Base-by-base conservation (phyloP, 306 rosid species). In the Vigna reflexopilosa region DNA sequence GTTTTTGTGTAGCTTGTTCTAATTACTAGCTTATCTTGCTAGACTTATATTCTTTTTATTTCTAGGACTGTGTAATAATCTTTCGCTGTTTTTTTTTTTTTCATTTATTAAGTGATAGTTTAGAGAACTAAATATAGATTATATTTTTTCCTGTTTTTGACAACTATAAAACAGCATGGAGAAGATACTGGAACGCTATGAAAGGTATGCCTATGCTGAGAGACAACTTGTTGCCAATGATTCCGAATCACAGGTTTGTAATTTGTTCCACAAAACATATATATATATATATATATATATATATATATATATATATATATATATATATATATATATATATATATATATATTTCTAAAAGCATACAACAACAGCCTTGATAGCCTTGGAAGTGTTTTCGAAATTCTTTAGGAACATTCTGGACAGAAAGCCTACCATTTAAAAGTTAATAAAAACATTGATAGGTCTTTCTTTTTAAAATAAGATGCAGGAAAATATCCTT, bases 151-250 rank as follows among this genome's bases (percentile, higher is more conserved):
- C n/a, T 32, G 7, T 6, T 1, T 20, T 42, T 50, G 6, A 42
- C 14, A 20, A 67, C 38, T 2, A 34, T 62, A 42, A 57, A 24
- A 72, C 85, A 94, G 96, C 89, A 94, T 94, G 98, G 98, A 92
- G 89, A 89, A 84, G 83, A 92, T 92, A 64, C 91, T 94, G 56
- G 98, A 94, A 64, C 91, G 97, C 71, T 89, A 94, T 56, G 98
- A 94, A 79, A 86, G 97, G 83, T 94, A 94, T 78, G 88, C 93
- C 1, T 94, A 80, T 17, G 92, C 93, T 22, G 97, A 90, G 62
- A 89, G 89, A 57, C 98, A 87, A 62, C 83, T 85, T 10, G 83
- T 45, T 2, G 83, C 77, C 68, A 78, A 89, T 80, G 90, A 90
- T 80, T 67, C 88, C 9, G 92, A 86, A 63, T 36, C 93, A n/a